phyloP scores from a whole-genome alignment of 192 early-diverging fungal species.

The Backusella parvicylindrica region DNA sequence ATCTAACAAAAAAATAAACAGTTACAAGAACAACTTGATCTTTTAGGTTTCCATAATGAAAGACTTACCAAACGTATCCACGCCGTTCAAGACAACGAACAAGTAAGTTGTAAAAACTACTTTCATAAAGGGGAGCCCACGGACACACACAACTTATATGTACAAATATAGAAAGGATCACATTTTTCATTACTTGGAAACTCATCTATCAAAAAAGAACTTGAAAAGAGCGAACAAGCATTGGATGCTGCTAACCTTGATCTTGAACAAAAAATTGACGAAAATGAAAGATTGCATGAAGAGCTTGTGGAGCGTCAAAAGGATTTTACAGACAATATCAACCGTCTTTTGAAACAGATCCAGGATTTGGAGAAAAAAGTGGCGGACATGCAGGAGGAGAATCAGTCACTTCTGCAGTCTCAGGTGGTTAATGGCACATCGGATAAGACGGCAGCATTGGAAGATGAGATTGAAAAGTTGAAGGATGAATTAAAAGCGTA shows the following conservation, averaged over 20 bases:
- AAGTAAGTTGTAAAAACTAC: conserved; percentile 24
- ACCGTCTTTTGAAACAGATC: conserved; percentile 44
- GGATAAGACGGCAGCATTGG: conserved; percentile 5
- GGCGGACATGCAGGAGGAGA: conserved; percentile 39
- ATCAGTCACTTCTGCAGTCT: not conserved
- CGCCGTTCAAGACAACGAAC: conserved; percentile 44
- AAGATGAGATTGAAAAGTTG: conserved; percentile 7
- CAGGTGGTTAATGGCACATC: not conserved
- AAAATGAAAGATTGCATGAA: conserved; percentile 54
- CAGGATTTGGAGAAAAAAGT: conserved; percentile 44
- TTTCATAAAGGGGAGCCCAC: too few species aligned
- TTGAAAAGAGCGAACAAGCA: conserved; percentile 47
- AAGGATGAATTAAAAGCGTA: conserved; percentile 24
- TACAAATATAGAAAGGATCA: conserved; percentile 31
- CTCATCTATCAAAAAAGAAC: conserved; percentile 47
- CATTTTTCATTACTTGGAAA: conserved; percentile 38
- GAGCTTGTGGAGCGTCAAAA: conserved; percentile 50
- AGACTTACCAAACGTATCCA: conserved; percentile 57
- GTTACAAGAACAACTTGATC: conserved; percentile 50
- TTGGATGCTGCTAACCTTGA: conserved; percentile 48
- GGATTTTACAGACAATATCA: conserved; percentile 47
- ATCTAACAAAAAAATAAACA: not conserved
- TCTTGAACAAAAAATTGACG: conserved; percentile 51
- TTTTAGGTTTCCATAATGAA: conserved; percentile 57
- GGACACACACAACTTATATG: not conserved